phyloP scores from a whole-genome alignment of 139 green algal genomes.

The Chlorella sp. region DNA sequence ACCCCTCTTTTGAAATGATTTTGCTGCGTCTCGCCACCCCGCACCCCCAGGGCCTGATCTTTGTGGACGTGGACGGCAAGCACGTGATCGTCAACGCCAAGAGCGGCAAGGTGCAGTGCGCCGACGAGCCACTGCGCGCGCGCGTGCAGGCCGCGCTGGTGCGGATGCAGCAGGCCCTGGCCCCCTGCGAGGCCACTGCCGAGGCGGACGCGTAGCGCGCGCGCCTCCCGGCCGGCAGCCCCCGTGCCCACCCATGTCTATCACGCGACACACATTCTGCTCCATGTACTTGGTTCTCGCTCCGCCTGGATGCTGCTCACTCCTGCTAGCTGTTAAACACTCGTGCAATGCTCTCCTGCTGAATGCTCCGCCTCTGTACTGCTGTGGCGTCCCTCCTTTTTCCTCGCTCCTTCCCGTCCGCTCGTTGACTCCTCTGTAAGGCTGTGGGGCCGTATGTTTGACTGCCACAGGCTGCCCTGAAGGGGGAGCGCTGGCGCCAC shows the following conservation, averaged over 20 bases:
- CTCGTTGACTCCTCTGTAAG: background rate
- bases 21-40: background rate
- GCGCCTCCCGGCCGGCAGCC: too few relatives aligned
- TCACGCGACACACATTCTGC: background rate
- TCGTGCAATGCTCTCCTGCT: background rate
- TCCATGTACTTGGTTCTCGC: background rate
- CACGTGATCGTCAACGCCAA: conserved; percentile 51
- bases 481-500: background rate
- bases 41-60: conserved; percentile 44
- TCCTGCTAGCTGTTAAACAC: background rate
- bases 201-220: background rate
- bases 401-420: background rate
- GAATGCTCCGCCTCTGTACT: background rate
- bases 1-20: background rate
- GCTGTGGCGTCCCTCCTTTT: too few relatives aligned
- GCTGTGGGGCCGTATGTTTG: background rate
- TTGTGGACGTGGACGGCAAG: conserved; percentile 53
- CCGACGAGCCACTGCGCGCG: conserved; percentile 50
- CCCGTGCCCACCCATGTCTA: too few relatives aligned
- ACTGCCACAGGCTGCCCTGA: background rate
- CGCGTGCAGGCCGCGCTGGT: conserved; percentile 63
- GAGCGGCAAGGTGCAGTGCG: conserved; percentile 67
- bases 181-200: background rate
- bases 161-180: conserved; percentile 64
- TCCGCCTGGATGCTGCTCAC: background rate